These are phyloP conservation scores for Strigomonas culicis DNA, from an alignment of 208 protist genomes.

Conservation along the genomic window DNA sequence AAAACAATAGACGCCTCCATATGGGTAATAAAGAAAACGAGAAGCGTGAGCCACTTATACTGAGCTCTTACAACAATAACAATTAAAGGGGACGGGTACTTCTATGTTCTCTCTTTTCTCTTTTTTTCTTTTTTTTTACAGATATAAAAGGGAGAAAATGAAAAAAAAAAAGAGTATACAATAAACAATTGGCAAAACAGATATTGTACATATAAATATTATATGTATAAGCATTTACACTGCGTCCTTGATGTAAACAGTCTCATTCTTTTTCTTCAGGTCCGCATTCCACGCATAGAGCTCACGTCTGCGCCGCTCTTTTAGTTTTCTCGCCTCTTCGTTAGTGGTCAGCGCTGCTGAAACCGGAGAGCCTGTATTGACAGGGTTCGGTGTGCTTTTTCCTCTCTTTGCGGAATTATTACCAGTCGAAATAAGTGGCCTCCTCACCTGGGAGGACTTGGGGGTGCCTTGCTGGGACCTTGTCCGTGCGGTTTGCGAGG, in stretches of 20 bases:
- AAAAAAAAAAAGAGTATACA: conserved; percentile 3
- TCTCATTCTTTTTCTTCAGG: conserved; percentile 32
- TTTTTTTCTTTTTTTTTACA: conserved; percentile 3
- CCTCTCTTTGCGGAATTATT: too few relatives aligned
- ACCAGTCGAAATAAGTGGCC: too few relatives aligned
- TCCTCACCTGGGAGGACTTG: too few relatives aligned
- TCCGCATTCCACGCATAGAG: conserved; percentile 81
- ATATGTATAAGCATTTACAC: conserved; percentile 23
- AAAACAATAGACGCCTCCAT: not conserved
- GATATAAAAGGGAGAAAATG: not conserved
- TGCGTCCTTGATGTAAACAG: conserved; percentile 22
- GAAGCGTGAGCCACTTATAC: not conserved
- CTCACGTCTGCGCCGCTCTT: conserved; percentile 58
- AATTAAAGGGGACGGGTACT: not conserved
- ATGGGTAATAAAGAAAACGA: not conserved
- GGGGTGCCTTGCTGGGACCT: too few relatives aligned
- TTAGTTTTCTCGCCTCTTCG: conserved; percentile 15
- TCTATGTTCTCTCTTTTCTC: not conserved
- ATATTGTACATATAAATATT: conserved; percentile 3
- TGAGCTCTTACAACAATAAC: not conserved
- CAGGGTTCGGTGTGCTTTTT: too few relatives aligned
- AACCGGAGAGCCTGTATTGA: too few relatives aligned
- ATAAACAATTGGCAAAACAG: conserved; percentile 1
- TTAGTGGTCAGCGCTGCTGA: too few relatives aligned
- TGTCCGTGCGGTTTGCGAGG: too few relatives aligned